phyloP scores from a whole-genome alignment of 352 stramenopile genomes.

The Phytophthora pinifolia region DNA sequence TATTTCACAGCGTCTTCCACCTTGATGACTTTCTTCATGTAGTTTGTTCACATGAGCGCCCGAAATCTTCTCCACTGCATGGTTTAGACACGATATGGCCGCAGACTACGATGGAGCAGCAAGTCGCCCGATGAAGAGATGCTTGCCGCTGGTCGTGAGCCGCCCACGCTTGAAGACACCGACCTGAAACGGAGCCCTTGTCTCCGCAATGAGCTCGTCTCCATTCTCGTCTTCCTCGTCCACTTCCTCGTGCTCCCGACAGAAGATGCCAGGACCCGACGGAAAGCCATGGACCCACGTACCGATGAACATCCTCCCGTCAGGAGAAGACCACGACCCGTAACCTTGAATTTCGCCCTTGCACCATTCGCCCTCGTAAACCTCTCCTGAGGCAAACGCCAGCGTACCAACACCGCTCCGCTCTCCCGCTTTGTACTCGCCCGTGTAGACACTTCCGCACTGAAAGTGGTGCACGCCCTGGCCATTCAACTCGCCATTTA shows the following conservation, averaged over 20 bases:
- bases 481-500: conserved; percentile 42
- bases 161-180: conserved; percentile 51
- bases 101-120: conserved; percentile 31
- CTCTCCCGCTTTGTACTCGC: conserved; percentile 44
- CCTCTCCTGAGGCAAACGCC: conserved; percentile 53
- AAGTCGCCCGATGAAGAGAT: conserved; percentile 47
- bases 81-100: not conserved
- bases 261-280: conserved; percentile 57
- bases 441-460: conserved; percentile 62
- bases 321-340: conserved; percentile 55
- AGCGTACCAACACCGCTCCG: conserved; percentile 61
- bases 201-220: conserved; percentile 12
- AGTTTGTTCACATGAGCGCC: not conserved
- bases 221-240: conserved; percentile 28
- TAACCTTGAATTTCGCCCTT: conserved; percentile 54
- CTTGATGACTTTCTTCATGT: too few species aligned
- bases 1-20: not conserved
- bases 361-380: conserved; percentile 71
- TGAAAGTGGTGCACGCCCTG: conserved; percentile 50
- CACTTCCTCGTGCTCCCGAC: conserved; percentile 26
- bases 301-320: conserved; percentile 53
- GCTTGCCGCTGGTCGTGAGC: conserved; percentile 38
- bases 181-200: conserved; percentile 20
- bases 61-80: too few species aligned
- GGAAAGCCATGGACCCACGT: conserved; percentile 57